These are phyloP conservation scores for Gypsophila paniculata DNA, from an alignment of 179 eudicot genomes.

Conservation along the genomic window DNA sequence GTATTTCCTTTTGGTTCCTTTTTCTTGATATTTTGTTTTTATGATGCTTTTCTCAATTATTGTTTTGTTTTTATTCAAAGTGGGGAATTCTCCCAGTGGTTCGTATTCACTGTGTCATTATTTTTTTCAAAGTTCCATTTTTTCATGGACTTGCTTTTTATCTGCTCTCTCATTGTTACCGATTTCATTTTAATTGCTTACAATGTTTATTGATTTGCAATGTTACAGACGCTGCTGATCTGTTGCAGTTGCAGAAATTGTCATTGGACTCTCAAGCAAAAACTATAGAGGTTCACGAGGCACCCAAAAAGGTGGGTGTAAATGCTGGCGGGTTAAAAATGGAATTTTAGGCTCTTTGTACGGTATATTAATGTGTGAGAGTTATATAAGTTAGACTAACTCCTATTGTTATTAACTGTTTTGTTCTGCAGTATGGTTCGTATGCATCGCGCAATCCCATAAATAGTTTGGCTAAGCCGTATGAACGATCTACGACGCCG, in stretches of 20 bases:
- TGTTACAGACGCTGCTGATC: conserved; percentile 63
- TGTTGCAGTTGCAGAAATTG: conserved; percentile 76
- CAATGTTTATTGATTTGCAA: not conserved
- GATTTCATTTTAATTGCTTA: not conserved
- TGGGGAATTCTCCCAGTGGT: not conserved
- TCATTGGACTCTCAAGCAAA: conserved; percentile 71
- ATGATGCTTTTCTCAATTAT: not conserved
- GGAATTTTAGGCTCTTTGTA: not conserved
- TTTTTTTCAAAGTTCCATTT: not conserved
- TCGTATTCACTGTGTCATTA: not conserved
- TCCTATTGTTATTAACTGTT: not conserved
- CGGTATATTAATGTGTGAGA: not conserved
- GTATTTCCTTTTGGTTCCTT: conserved; percentile 16
- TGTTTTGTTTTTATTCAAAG: not conserved
- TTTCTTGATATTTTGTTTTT: not conserved
- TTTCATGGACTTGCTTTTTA: not conserved
- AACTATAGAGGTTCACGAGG: conserved; percentile 50
- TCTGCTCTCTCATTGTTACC: not conserved
- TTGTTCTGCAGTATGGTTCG: conserved; percentile 49
- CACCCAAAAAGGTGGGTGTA: conserved; percentile 60
- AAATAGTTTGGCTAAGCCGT: conserved; percentile 54
- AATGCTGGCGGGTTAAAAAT: not conserved
- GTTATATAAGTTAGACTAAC: not conserved
- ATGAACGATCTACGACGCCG: conserved; percentile 63
- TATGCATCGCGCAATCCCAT: conserved; percentile 38